Conservation (phyloP, 805 yeast genomes). For the Lachancea waltii region DNA sequence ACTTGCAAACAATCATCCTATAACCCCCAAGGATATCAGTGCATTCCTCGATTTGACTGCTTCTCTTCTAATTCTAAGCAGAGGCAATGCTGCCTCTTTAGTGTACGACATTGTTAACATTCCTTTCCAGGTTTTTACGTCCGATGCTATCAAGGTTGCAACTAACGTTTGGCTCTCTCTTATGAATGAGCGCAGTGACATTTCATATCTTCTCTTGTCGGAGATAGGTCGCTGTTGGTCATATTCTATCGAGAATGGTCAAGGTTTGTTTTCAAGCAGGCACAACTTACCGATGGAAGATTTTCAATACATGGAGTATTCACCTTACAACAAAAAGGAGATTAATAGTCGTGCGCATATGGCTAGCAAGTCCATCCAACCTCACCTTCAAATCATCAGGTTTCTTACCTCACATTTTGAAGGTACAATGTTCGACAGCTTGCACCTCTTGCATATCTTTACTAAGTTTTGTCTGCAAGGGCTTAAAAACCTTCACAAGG, state of each 20-base stretch:
- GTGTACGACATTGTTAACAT: constrained; percentile 48
- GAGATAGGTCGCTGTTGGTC: constrained; percentile 71
- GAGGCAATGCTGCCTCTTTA: constrained; percentile 36
- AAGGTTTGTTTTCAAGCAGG: constrained; percentile 58
- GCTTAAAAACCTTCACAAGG: constrained; percentile 43
- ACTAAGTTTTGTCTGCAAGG: constrained; percentile 55
- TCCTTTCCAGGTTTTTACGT: constrained; percentile 64
- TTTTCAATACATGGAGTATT: constrained; percentile 73
- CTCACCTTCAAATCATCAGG: constrained; percentile 63
- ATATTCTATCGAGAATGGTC: constrained; percentile 46
- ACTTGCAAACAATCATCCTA: constrained; percentile 14
- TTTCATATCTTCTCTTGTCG: constrained; percentile 54
- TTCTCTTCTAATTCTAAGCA: constrained; percentile 36
- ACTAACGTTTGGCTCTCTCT: constrained; percentile 76
- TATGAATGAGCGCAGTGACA: constrained; percentile 55
- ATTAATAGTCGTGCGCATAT: constrained; percentile 46
- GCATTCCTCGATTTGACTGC: constrained; percentile 42
- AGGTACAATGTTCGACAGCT: constrained; percentile 67
- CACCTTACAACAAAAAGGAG: constrained; percentile 67
- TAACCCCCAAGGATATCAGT: constrained; percentile 32
- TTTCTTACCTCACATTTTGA: constrained; percentile 73
- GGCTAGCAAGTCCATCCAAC: constrained; percentile 47
- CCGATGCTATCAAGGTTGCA: constrained; percentile 54
- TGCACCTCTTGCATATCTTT: constrained; percentile 60
- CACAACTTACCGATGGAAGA: constrained; percentile 56